These are phyloP conservation scores for Claviceps quebecensis DNA, from an alignment of 2,329 filamentous ascomycete species.

Conservation along the genomic window DNA sequence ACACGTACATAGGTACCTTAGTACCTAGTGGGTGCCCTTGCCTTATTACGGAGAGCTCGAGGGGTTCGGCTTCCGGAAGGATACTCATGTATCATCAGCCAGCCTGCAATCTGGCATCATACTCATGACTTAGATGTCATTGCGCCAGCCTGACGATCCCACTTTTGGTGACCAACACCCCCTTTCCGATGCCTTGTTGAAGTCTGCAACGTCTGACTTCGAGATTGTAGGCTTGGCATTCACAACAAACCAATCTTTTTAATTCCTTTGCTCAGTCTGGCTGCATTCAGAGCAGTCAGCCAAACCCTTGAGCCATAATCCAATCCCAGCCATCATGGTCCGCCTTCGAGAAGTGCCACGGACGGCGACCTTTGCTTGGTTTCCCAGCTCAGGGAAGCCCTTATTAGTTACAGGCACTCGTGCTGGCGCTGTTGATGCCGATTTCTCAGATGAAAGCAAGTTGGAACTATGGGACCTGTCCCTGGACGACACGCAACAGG, in stretches of 20 bases:
- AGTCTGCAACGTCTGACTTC: not conserved
- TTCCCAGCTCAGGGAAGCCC: conserved; percentile 62
- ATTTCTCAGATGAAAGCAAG: conserved; percentile 95
- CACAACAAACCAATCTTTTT: not conserved
- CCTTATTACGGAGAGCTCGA: conserved; percentile 11
- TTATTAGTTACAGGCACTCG: conserved; percentile 86
- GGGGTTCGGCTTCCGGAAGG: conserved; percentile 8
- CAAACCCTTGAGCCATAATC: conserved; percentile 7
- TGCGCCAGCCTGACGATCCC: conserved; percentile 6
- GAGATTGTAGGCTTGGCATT: conserved; percentile 3
- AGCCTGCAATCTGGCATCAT: conserved; percentile 34
- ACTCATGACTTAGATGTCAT: conserved; percentile 13
- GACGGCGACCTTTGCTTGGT: conserved; percentile 97
- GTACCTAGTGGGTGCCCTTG: not conserved
- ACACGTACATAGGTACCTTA: too few relatives aligned
- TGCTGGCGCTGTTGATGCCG: conserved; percentile 86
- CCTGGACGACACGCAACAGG: conserved; percentile 61
- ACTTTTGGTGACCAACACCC: conserved; percentile 5
- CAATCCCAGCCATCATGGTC: conserved; percentile 53
- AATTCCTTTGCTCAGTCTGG: not conserved
- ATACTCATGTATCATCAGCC: conserved; percentile 6
- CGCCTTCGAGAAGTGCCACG: conserved; percentile 90
- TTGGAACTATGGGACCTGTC: conserved; percentile 92
- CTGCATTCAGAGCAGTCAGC: conserved; percentile 9
- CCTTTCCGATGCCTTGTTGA: not conserved